Evolutionary conservation across 2,329 filamentous ascomycete genomes (phyloP).

Genomic region (Fusarium subtropicale): DNA sequence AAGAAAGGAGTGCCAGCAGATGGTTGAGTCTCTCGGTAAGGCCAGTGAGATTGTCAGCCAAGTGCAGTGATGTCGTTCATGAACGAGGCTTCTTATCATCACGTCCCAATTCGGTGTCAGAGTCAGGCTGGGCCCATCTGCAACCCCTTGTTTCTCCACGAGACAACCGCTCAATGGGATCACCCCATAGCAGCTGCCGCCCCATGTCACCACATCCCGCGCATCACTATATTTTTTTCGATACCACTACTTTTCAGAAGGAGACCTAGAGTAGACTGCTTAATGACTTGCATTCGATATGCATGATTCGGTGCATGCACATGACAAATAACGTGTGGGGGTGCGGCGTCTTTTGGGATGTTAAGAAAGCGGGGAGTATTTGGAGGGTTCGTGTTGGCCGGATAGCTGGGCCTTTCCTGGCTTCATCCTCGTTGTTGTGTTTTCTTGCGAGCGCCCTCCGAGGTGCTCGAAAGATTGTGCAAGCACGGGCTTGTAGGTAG

Average conservation of each 20-base stretch:
- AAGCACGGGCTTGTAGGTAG: conserved; percentile 44
- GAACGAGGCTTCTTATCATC: conserved; percentile 23
- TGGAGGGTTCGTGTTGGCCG: conserved; percentile 19
- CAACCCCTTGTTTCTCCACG: conserved; percentile 21
- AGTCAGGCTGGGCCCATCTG: conserved; percentile 21
- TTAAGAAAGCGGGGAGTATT: conserved; percentile 32
- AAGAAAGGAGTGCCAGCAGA: conserved; percentile 98
- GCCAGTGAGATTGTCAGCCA: conserved; percentile 96
- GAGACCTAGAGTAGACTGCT: conserved; percentile 52
- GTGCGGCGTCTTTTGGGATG: conserved; percentile 19
- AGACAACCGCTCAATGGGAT: conserved; percentile 14
- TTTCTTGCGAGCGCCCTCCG: conserved; percentile 22
- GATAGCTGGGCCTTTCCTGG: conserved; percentile 20
- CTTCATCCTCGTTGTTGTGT: conserved; percentile 27
- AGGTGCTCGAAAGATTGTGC: conserved; percentile 19
- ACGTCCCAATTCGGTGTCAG: conserved; percentile 29
- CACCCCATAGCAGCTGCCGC: conserved; percentile 23
- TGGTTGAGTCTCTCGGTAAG: conserved; percentile 92
- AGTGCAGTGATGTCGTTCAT: conserved; percentile 64
- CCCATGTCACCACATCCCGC: conserved; percentile 31
- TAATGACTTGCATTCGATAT: conserved; percentile 46
- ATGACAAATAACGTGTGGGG: conserved; percentile 12
- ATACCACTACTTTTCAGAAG: conserved; percentile 53
- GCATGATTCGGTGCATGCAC: conserved; percentile 27
- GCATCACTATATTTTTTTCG: conserved; percentile 48